Conservation (phyloP, 2,329 filamentous ascomycete species). For the Fusarium sp. region DNA sequence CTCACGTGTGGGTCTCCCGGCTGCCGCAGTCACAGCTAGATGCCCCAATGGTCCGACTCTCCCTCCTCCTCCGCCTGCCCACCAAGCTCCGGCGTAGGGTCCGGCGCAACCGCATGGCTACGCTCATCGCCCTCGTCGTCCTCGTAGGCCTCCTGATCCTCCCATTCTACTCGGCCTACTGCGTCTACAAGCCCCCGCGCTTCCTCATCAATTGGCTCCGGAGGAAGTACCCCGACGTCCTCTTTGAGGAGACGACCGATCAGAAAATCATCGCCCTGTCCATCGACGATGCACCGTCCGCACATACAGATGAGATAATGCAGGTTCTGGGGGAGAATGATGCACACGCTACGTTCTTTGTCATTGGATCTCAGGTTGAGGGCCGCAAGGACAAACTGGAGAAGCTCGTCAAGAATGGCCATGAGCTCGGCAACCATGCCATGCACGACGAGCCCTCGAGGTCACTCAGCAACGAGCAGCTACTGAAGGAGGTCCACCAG, state of each 20-base stretch:
- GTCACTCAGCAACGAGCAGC: conserved; percentile 70
- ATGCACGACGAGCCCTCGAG: conserved; percentile 88
- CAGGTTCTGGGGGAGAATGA: conserved; percentile 75
- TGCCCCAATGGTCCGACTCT: conserved; percentile 57
- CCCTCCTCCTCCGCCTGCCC: conserved; percentile 67
- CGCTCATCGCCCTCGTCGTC: conserved; percentile 61
- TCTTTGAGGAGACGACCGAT: conserved; percentile 76
- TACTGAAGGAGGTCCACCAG: conserved; percentile 74
- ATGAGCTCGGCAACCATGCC: conserved; percentile 89
- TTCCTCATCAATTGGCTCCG: conserved; percentile 80
- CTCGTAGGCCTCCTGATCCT: conserved; percentile 56
- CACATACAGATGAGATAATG: conserved; percentile 80
- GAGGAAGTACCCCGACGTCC: conserved; percentile 81
- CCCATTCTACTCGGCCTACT: conserved; percentile 69
- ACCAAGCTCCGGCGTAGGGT: conserved; percentile 71
- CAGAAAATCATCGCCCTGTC: conserved; percentile 84
- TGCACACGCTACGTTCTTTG: conserved; percentile 88
- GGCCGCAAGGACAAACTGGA: conserved; percentile 69
- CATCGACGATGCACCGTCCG: conserved; percentile 88
- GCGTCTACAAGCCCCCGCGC: conserved; percentile 86
- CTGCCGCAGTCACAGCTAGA: conserved; percentile 36
- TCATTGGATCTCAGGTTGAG: conserved; percentile 84
- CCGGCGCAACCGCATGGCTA: conserved; percentile 72
- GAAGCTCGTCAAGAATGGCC: conserved; percentile 72
- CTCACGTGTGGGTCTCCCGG: conserved; percentile 42